Base-by-base conservation (phyloP, 768 basidiomycete genomes). In the Calocybe indica region DNA sequence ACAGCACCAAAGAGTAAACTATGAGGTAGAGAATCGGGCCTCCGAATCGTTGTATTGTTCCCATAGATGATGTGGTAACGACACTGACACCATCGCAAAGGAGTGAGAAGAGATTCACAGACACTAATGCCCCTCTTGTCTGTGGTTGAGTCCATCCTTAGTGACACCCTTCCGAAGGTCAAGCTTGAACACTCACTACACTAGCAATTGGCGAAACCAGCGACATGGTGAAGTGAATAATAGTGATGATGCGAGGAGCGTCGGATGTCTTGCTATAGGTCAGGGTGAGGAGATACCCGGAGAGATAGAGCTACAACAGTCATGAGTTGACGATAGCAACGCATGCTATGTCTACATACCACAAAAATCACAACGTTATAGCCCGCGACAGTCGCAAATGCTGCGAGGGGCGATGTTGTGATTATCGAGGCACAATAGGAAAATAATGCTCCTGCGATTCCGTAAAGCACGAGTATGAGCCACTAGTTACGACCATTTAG, bases 11-110 rank as follows among this genome's bases (percentile, higher is more conserved):
- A 14, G 73, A 69, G 43, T 83, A 80, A 22, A 82, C 52, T 47
- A 88, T 70, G 43, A 89, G 76, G 58, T 90, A 91, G 6, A 78
- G 53, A 50, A 90, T 88, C 0, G 88, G 88, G 7, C 86, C 84
- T 4, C 88, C 88, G 48, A 73, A 90, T 54, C 76, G 73, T 47
- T 68, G 64, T 49, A 91, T 78, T 30, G 64, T 55, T 6, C 79
- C 78, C 49, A 81, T 64, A 1, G 78, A 74, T 1, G 71, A 55
- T 0, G 73, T 51, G 0, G 73, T 73, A 28, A 80, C 72, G 1
- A 67, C 61, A 12, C 66, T 69, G 3, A 69, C 62, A 6, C 82
- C 83, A 48, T 80, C 65, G 56, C 88, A 89, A 3, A 88, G 75
- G 3, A 90, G 66, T 9, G 80, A 82, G 63, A 90, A 92, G 3